These are phyloP conservation scores for Escovopsis weberi DNA, from an alignment of 2,329 filamentous ascomycete genomes.

Conservation along the genomic window DNA sequence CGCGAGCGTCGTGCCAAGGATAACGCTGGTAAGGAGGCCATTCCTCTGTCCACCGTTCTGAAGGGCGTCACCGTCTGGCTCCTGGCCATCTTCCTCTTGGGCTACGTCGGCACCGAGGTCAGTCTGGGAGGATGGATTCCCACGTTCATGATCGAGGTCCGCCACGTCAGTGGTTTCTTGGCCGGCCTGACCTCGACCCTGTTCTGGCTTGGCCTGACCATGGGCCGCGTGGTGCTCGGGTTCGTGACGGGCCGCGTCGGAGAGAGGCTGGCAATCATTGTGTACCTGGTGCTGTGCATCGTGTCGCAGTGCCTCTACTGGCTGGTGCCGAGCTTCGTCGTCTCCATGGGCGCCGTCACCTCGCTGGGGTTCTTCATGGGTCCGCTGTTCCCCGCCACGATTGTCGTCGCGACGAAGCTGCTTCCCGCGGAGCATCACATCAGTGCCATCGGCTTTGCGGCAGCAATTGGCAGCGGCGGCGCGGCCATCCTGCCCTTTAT, in stretches of 20 bases:
- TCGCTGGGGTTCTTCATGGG: slow-evolving; percentile 70
- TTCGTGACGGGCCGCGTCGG: slow-evolving; percentile 63
- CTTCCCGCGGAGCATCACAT: slow-evolving; percentile 62
- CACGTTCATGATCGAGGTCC: slow-evolving; percentile 71
- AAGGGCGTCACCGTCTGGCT: slow-evolving; percentile 50
- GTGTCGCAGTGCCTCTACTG: slow-evolving; percentile 60
- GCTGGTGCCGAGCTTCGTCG: slow-evolving; percentile 64
- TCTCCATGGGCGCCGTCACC: slow-evolving; percentile 55
- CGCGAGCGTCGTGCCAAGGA: slow-evolving; percentile 15
- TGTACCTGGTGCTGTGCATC: slow-evolving; percentile 52
- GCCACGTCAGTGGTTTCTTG: slow-evolving; percentile 52
- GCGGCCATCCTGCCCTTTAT: slow-evolving; percentile 54
- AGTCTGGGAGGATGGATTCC: slow-evolving; percentile 66
- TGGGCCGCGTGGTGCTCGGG: slow-evolving; percentile 57
- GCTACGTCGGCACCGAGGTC: slow-evolving; percentile 68
- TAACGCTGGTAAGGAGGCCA: slow-evolving; percentile 27
- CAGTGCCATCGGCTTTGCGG: slow-evolving; percentile 62
- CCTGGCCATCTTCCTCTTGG: slow-evolving; percentile 58
- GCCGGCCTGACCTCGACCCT: slow-evolving; percentile 64
- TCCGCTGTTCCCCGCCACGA: slow-evolving; percentile 60
- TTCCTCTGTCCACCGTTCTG: slow-evolving; percentile 27
- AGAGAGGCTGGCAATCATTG: slow-evolving; percentile 50
- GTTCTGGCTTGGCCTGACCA: slow-evolving; percentile 72
- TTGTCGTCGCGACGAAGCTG: slow-evolving; percentile 60
- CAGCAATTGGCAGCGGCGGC: slow-evolving; percentile 61